These are phyloP conservation scores for Mycena leptocephala DNA, from an alignment of 768 basidiomycete genomes.

Conservation along the genomic window DNA sequence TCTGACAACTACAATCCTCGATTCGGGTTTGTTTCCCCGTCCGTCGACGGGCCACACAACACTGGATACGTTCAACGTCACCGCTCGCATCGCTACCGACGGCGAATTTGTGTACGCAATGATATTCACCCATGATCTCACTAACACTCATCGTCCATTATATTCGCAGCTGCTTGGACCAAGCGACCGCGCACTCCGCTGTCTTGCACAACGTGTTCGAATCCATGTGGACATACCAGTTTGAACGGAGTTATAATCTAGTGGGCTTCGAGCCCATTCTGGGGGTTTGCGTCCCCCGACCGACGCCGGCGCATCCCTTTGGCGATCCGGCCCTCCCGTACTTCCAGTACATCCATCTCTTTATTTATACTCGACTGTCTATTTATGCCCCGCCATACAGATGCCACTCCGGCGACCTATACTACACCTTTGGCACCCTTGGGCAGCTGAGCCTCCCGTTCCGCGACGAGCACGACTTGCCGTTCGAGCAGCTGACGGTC, in stretches of 20 bases:
- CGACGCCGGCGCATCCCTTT: conserved; percentile 57
- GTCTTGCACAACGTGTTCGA: conserved; percentile 59
- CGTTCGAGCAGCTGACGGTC: conserved; percentile 59
- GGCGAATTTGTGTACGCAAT: conserved; percentile 54
- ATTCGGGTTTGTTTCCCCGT: conserved; percentile 58
- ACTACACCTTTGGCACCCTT: conserved; percentile 51
- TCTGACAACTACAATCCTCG: conserved; percentile 38
- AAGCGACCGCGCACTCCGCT: conserved; percentile 64
- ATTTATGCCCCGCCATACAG: background rate
- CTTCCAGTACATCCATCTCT: conserved; percentile 59
- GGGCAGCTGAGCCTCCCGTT: conserved; percentile 58
- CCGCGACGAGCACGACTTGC: conserved; percentile 63
- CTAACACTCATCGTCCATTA: background rate
- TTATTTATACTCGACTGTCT: conserved; percentile 43
- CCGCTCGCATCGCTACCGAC: conserved; percentile 61
- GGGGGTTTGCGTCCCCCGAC: conserved; percentile 61
- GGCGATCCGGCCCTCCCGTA: conserved; percentile 66
- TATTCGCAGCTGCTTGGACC: conserved; percentile 58
- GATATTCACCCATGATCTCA: background rate
- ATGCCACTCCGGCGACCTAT: conserved; percentile 53
- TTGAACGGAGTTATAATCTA: conserved; percentile 58
- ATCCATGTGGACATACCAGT: conserved; percentile 62
- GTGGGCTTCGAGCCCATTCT: conserved; percentile 62
- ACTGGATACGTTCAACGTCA: conserved; percentile 63
- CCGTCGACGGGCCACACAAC: conserved; percentile 54